phyloP scores from a whole-genome alignment of 306 rosid species.

The Castanea mollissima region DNA sequence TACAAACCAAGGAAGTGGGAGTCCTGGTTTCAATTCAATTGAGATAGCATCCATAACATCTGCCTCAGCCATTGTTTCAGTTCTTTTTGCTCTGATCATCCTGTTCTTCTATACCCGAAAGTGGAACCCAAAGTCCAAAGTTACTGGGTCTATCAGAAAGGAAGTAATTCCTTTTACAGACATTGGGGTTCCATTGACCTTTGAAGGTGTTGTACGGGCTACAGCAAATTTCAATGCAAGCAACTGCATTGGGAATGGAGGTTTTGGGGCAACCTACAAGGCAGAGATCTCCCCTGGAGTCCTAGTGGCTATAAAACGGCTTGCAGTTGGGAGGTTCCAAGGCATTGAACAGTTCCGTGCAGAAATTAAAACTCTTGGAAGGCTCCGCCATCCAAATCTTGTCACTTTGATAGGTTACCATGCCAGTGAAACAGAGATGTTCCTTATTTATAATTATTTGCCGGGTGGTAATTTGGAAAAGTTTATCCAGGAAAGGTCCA shows the following conservation, averaged over 20 bases:
- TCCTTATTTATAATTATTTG: constrained; percentile 78
- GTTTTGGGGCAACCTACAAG: constrained; percentile 91
- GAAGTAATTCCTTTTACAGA: constrained; percentile 79
- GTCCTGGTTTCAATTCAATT: constrained; percentile 58
- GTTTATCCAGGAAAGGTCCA: constrained; percentile 83
- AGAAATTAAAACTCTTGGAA: constrained; percentile 84
- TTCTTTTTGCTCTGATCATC: constrained; percentile 69
- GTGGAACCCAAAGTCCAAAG: constrained; percentile 76
- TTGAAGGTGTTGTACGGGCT: constrained; percentile 77
- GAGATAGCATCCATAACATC: constrained; percentile 95
- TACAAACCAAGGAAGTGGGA: constrained; percentile 24
- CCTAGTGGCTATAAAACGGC: constrained; percentile 80
- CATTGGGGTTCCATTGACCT: constrained; percentile 70
- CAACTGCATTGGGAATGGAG: constrained; percentile 95
- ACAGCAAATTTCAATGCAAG: constrained; percentile 74
- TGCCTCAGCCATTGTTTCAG: constrained; percentile 88
- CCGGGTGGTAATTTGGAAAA: constrained; percentile 91
- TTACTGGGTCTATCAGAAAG: constrained; percentile 58
- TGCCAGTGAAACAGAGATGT: constrained; percentile 90
- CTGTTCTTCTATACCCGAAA: constrained; percentile 72
- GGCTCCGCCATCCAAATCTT: constrained; percentile 82
- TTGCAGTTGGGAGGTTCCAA: constrained; percentile 88
- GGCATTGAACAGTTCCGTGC: constrained; percentile 88
- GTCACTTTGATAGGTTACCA: constrained; percentile 90
- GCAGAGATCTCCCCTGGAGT: constrained; percentile 73